A percentile compares a stretch with the other conserved stretches of the same genome.
These are phyloP conservation scores for Salix dunnii DNA, from an alignment of 345 rosid species.

Conservation along the genomic window DNA sequence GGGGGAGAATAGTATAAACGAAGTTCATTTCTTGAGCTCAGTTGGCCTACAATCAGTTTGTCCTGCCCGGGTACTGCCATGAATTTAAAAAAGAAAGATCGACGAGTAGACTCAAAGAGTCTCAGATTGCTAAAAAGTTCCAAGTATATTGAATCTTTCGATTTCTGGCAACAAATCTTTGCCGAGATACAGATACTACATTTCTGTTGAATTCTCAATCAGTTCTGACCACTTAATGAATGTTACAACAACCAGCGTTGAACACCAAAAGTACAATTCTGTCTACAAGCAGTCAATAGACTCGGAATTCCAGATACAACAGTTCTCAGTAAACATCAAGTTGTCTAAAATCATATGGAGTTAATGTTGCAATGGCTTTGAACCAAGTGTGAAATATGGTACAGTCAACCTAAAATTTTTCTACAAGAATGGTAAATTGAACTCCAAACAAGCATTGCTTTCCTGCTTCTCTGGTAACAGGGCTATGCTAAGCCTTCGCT, in stretches of 20 bases:
- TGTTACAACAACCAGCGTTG: constrained; percentile 20
- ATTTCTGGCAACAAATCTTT: background rate
- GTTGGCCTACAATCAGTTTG: background rate
- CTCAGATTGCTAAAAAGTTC: background rate
- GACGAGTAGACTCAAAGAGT: background rate
- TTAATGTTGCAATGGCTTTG: constrained; percentile 42
- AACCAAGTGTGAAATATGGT: constrained; percentile 51
- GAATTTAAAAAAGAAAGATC: background rate
- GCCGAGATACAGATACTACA: constrained; percentile 13
- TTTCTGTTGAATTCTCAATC: constrained; percentile 8
- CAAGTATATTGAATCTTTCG: constrained; percentile 6
- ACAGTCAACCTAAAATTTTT: constrained; percentile 54
- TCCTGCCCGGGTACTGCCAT: background rate
- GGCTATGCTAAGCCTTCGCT: constrained; percentile 31
- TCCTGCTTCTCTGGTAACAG: constrained; percentile 12
- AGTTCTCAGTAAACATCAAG: constrained; percentile 26
- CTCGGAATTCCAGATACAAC: constrained; percentile 29
- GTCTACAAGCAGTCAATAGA: constrained; percentile 27
- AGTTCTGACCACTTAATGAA: constrained; percentile 6
- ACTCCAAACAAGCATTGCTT: constrained; percentile 28
- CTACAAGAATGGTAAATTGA: constrained; percentile 47
- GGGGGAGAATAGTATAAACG: background rate
- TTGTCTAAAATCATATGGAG: constrained; percentile 42
- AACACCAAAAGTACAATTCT: constrained; percentile 6
- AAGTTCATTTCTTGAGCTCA: background rate